Percentiles rank a stretch among this genome's conserved stretches.
phyloP scores from a whole-genome alignment of 805 yeast genomes.

The Priceomyces melissophilus region DNA sequence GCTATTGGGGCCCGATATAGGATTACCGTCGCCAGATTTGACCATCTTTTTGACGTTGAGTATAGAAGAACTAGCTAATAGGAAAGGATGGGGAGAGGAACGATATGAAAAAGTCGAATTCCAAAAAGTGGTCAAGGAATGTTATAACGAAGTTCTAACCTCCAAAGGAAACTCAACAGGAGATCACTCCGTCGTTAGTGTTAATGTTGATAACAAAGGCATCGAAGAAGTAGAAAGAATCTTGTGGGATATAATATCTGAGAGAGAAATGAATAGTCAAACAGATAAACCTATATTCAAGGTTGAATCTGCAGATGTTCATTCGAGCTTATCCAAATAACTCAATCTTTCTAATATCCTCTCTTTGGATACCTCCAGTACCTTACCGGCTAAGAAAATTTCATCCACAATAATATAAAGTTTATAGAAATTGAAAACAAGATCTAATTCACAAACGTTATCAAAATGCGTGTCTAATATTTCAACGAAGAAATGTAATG shows the following conservation, averaged over 20 bases:
- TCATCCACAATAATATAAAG: slow-evolving; percentile 82
- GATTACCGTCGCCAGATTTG: slow-evolving; percentile 83
- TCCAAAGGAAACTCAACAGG: slow-evolving; percentile 4
- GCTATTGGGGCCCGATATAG: slow-evolving; percentile 80
- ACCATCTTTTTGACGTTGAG: slow-evolving; percentile 71
- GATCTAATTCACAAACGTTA: slow-evolving; percentile 89
- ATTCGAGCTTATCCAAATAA: slow-evolving; percentile 61
- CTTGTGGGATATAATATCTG: slow-evolving; percentile 38
- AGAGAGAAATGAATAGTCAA: slow-evolving; percentile 6
- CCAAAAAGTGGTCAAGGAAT: slow-evolving; percentile 64
- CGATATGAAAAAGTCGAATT: slow-evolving; percentile 76
- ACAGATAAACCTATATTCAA: slow-evolving; percentile 12
- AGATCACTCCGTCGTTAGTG: slow-evolving; percentile 29
- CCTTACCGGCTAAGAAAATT: slow-evolving; percentile 84
- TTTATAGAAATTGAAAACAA: slow-evolving; percentile 87
- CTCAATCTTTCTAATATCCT: slow-evolving; percentile 62
- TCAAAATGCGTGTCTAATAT: slow-evolving; percentile 81
- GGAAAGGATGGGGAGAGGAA: slow-evolving; percentile 93
- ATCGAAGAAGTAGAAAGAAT: slow-evolving; percentile 53
- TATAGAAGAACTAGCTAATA: slow-evolving; percentile 36
- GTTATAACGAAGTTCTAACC: slow-evolving; percentile 50
- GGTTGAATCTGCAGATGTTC: slow-evolving; percentile 4
- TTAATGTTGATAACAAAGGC: slow-evolving; percentile 58
- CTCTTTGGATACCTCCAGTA: slow-evolving; percentile 78
- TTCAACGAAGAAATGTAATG: slow-evolving; percentile 85